phyloP scores from a whole-genome alignment of 306 rosid genomes.

The Carpinus viminea region DNA sequence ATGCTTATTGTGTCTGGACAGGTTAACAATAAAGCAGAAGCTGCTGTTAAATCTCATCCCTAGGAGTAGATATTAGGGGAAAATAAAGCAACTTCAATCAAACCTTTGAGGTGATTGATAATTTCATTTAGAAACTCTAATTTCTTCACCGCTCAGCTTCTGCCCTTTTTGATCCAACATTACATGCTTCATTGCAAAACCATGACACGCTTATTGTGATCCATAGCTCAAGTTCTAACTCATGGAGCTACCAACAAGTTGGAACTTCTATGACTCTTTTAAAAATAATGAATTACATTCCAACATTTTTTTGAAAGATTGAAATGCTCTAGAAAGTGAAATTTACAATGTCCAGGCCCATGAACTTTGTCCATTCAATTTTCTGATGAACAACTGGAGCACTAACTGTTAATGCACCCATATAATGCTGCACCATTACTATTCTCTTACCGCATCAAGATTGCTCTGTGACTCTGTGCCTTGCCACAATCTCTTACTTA shows the following conservation, averaged over 20 bases:
- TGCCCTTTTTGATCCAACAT: not conserved
- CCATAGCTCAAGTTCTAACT: conserved; percentile 6
- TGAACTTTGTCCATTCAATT: not conserved
- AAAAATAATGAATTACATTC: not conserved
- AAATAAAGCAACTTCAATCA: too few relatives aligned
- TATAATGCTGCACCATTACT: not conserved
- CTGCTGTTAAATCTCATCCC: too few relatives aligned
- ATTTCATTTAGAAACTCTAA: too few relatives aligned
- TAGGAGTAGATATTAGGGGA: too few relatives aligned
- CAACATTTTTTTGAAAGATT: not conserved
- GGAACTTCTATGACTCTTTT: not conserved
- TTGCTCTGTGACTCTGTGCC: not conserved
- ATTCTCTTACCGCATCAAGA: not conserved
- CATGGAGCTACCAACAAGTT: not conserved
- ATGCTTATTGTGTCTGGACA: not conserved
- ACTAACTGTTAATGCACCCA: not conserved
- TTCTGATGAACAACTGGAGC: not conserved
- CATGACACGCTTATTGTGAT: not conserved
- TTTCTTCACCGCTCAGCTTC: not conserved
- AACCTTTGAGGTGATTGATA: too few relatives aligned
- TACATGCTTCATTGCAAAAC: not conserved
- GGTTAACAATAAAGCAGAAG: not conserved
- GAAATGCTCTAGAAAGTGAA: not conserved
- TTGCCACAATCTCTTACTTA: not conserved
- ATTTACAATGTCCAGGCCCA: not conserved